Base-by-base conservation (phyloP, 179 eudicot genomes). In the Beta corolliflora region DNA sequence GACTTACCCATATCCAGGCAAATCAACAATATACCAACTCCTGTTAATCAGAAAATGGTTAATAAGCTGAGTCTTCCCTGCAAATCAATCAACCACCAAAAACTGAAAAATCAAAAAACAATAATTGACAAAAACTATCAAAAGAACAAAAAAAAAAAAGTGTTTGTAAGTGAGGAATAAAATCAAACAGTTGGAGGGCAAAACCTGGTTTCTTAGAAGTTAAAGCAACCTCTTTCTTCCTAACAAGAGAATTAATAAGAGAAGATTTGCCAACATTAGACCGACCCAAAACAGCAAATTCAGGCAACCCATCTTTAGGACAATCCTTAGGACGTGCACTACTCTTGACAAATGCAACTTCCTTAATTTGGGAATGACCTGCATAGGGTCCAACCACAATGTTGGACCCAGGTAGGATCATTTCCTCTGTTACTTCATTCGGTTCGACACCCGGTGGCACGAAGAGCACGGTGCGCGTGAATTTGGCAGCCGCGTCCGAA, bases 211-310 rank as follows among this genome's bases (percentile, higher is more conserved):
- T 96, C 73, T 96, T 96, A 9, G 99, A 96, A 11, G 99, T 96
- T 7, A 96, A 85, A 0, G 99, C 99, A 75, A 94, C 87, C 82
- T 93, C 99, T 79, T 94, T 93, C 83, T 89, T 94, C 58, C 93
- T 85, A 56, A 90, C 93, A 54, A 94, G 85, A 4, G 93, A 83
- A 77, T 96, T 96, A 53, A 96, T 93, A 16, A 96, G 91, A 7
- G 97, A 93, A 66, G 99, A 96, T 79, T 96, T 96, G 9, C 98
- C 97, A 5, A 96, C 99, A 88, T 96, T 96, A 18, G 99, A 96
- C 19, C 98, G 87, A 2, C 99, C 99, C 64, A 96, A 80, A 88
- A 96, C 89, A 5, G 99, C 97, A 59, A 96, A 96, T 76, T 96
- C 98, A 7, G 99, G 97, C 54, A 87, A 80, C 41, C 79, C 86